Evolutionary conservation across 116 monocot genomes (phyloP).

Genomic region (Dioscorea cayenensis): DNA sequence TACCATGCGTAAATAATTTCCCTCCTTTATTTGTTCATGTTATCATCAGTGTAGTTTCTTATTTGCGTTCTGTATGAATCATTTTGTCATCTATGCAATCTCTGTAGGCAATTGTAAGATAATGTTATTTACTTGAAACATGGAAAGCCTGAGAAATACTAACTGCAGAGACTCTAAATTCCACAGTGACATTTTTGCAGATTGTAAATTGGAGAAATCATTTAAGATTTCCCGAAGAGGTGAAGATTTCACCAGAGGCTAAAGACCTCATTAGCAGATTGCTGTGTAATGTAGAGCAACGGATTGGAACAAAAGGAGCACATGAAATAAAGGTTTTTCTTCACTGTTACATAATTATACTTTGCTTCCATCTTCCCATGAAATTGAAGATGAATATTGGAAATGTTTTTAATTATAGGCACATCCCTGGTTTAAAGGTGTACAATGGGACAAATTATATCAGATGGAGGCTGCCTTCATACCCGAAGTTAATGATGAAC

Average conservation of each 20-base stretch:
- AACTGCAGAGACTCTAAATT: background rate
- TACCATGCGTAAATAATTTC: no score
- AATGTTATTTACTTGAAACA: background rate
- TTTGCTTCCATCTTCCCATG: background rate
- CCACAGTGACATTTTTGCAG: constrained; percentile 19
- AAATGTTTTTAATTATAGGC: constrained; percentile 19
- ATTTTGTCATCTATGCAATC: no score
- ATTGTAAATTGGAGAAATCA: constrained; percentile 83
- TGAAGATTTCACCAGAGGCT: constrained; percentile 68
- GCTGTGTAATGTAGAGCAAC: constrained; percentile 68
- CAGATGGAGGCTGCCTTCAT: constrained; percentile 75
- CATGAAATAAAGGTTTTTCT: constrained; percentile 62
- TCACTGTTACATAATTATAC: background rate
- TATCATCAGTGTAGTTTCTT: no score
- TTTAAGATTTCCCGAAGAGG: constrained; percentile 76
- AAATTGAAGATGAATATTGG: background rate
- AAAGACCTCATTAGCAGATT: constrained; percentile 76
- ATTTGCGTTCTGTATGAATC: no score
- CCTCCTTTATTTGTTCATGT: no score
- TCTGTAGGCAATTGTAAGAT: no score
- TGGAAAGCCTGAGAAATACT: background rate
- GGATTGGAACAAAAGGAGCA: constrained; percentile 72
- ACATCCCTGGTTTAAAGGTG: constrained; percentile 68
- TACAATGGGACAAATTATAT: constrained; percentile 55
- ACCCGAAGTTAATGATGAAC: constrained; percentile 67